phyloP scores from a whole-genome alignment of 2,329 filamentous ascomycete species.

The Fusarium sp. region DNA sequence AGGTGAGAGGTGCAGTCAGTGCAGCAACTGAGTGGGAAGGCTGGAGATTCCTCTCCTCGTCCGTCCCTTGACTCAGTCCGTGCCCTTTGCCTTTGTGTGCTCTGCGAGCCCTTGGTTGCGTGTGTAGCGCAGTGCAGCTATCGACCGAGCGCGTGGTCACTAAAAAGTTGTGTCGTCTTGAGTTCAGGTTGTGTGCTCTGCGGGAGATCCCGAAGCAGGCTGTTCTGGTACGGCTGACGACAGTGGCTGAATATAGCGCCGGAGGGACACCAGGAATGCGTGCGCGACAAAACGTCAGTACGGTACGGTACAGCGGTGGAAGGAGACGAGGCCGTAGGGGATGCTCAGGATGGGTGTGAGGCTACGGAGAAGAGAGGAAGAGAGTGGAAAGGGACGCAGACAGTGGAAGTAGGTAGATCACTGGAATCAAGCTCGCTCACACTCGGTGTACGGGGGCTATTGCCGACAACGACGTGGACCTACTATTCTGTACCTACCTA shows the following conservation, averaged over 20 bases:
- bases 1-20: background rate
- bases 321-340: background rate
- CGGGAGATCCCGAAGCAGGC: slow-evolving; percentile 43
- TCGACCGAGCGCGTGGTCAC: slow-evolving; percentile 19
- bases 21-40: background rate
- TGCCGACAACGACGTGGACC: slow-evolving; percentile 3
- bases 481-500: slow-evolving; percentile 1
- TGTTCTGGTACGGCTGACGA: slow-evolving; percentile 45
- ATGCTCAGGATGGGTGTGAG: background rate
- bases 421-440: background rate
- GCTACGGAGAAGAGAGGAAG: background rate
- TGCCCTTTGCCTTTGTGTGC: slow-evolving; percentile 5
- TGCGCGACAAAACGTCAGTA: slow-evolving; percentile 20
- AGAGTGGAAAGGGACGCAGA: background rate
- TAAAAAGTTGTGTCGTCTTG: slow-evolving; percentile 9
- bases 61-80: background rate
- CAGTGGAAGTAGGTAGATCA: slow-evolving; percentile 6
- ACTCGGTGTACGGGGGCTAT: slow-evolving; percentile 5
- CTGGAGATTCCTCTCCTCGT: slow-evolving; percentile 1
- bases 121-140: background rate
- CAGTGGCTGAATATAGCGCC: slow-evolving; percentile 44
- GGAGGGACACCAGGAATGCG: slow-evolving; percentile 29
- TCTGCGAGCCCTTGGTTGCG: slow-evolving; percentile 5
- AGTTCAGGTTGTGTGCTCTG: slow-evolving; percentile 27
- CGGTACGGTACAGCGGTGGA: background rate